A percentile compares a stretch with the other conserved stretches of the same genome.
phyloP scores from a whole-genome alignment of 2,329 filamentous ascomycete species.

The Tolypocladium inflatum region DNA sequence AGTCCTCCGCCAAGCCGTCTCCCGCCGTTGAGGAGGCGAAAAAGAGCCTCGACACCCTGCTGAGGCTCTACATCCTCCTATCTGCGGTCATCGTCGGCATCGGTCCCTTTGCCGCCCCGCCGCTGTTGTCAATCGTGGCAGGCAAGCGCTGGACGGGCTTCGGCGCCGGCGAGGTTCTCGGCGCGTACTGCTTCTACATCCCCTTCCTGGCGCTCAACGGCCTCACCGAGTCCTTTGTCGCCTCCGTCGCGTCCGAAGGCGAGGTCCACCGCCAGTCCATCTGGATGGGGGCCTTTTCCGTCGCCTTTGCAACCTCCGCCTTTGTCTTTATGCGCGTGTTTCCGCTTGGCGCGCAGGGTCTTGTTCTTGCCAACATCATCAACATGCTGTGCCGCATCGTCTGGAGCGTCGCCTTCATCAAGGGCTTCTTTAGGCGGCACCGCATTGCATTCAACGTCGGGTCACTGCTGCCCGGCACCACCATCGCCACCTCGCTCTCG shows the following conservation, averaged over 20 bases:
- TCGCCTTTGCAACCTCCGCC: constrained; percentile 63
- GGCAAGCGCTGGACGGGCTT: constrained; percentile 67
- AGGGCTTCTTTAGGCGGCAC: constrained; percentile 45
- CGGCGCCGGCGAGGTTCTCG: constrained; percentile 64
- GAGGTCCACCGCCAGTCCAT: constrained; percentile 69
- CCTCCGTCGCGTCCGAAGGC: constrained; percentile 67
- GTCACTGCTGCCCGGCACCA: constrained; percentile 17
- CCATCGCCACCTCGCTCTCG: constrained; percentile 16
- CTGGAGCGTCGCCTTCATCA: constrained; percentile 72
- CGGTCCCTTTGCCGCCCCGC: constrained; percentile 66
- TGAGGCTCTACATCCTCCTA: constrained; percentile 67
- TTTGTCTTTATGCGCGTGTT: constrained; percentile 65
- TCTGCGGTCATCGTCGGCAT: constrained; percentile 59
- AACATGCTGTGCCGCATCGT: constrained; percentile 81
- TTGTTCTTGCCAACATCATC: constrained; percentile 79
- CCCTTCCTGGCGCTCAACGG: constrained; percentile 89
- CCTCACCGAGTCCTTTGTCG: constrained; percentile 84
- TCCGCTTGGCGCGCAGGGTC: constrained; percentile 62
- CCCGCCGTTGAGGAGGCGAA: constrained; percentile 29
- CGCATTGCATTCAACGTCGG: constrained; percentile 20
- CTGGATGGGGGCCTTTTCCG: constrained; percentile 79
- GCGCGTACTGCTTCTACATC: constrained; percentile 84
- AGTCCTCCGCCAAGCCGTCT: constrained; percentile 11
- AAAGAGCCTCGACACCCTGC: constrained; percentile 49
- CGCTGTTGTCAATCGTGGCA: constrained; percentile 65